A percentile compares a stretch with the other conserved stretches of the same genome.
Conservation (phyloP, 768 basidiomycete species). For the Hypsizygus marmoreus region DNA sequence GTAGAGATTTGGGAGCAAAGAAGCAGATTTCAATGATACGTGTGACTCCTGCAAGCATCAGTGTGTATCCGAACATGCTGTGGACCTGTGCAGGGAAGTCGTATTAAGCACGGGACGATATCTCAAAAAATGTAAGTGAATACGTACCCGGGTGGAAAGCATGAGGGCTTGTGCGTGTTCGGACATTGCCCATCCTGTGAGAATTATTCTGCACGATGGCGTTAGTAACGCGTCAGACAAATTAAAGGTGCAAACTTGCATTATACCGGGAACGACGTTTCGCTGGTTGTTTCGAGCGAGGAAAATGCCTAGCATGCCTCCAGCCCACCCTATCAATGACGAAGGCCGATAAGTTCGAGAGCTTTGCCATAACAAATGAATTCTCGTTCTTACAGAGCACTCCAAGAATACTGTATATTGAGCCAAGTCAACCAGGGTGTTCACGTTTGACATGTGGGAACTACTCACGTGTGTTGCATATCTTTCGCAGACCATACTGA, state of each 20-base stretch:
- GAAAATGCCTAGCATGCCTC: constrained; percentile 86
- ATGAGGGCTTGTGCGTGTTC: constrained; percentile 84
- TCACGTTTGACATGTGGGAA: neutral
- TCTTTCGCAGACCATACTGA: constrained; percentile 85
- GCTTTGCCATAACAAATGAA: neutral
- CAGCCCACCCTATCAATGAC: constrained; percentile 79
- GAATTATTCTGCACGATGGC: constrained; percentile 57
- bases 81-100: constrained; percentile 63
- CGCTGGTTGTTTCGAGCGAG: constrained; percentile 81
- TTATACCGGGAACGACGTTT: constrained; percentile 77
- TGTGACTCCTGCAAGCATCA: constrained; percentile 80
- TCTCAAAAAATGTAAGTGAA: no score
- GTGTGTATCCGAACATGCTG: constrained; percentile 77
- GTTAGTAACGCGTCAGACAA: neutral
- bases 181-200: constrained; percentile 95
- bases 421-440: constrained; percentile 8
- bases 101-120: no score
- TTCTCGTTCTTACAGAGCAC: constrained; percentile 56
- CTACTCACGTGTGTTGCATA: constrained; percentile 86
- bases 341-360: constrained; percentile 6
- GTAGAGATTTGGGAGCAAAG: constrained; percentile 43
- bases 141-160: constrained; percentile 85
- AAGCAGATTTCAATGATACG: constrained; percentile 88
- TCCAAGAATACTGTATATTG: constrained; percentile 58
- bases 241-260: constrained; percentile 47